Percentiles rank a stretch among this genome's conserved stretches.
Conservation (phyloP, 108 stramenopile species). For the Cyclotella kingstonii region DNA sequence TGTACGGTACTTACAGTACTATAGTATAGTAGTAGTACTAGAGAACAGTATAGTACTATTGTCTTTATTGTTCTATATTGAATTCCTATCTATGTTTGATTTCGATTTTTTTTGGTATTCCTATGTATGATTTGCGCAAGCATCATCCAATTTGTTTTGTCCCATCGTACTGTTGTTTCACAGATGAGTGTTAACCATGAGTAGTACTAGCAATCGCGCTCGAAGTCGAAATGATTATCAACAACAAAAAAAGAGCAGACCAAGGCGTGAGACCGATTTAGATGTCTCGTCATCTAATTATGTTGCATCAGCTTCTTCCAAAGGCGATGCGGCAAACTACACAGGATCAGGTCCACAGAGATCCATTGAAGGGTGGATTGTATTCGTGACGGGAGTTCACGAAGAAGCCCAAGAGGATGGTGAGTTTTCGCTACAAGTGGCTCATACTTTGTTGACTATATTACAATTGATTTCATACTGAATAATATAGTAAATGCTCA, state of each 20-base stretch:
- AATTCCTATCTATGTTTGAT: too few relatives aligned
- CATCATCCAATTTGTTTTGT: too few relatives aligned
- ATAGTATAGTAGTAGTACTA: too few relatives aligned
- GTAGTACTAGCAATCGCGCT: too few relatives aligned
- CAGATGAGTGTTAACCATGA: too few relatives aligned
- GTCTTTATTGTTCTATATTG: too few relatives aligned
- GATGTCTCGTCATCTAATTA: neutral
- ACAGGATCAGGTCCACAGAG: slow-evolving; percentile 42
- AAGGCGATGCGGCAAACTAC: slow-evolving; percentile 2
- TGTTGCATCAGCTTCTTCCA: neutral
- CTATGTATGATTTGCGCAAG: too few relatives aligned
- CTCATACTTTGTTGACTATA: neutral
- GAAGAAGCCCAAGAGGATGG: slow-evolving; percentile 75
- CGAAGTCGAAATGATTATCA: too few relatives aligned
- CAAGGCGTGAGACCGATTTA: neutral
- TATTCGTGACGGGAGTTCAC: slow-evolving; percentile 67
- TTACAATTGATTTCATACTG: too few relatives aligned
- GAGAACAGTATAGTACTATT: too few relatives aligned
- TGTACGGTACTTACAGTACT: too few relatives aligned
- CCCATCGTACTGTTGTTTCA: too few relatives aligned
- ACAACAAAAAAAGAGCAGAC: neutral
- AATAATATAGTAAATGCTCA: neutral
- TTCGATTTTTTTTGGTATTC: neutral
- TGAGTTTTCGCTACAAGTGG: slow-evolving; percentile 6
- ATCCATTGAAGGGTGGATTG: slow-evolving; percentile 73